These are phyloP conservation scores for Aspergillus cejpii DNA, from an alignment of 2,329 filamentous ascomycete genomes.

Conservation along the genomic window DNA sequence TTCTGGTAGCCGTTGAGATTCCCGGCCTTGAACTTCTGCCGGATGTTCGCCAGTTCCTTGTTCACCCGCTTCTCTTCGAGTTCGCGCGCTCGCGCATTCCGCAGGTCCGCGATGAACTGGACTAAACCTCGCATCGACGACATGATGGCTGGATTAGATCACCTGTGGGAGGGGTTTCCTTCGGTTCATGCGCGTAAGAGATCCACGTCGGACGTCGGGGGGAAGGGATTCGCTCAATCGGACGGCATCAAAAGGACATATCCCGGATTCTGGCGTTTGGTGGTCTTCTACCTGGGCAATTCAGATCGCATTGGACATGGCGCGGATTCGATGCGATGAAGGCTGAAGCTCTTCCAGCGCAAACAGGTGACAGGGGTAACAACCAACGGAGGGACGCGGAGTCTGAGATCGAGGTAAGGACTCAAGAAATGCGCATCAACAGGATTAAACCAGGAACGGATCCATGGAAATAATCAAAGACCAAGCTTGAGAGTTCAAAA, in stretches of 20 bases:
- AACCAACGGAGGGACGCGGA: neutral
- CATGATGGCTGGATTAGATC: constrained; percentile 23
- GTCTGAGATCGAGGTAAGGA: neutral
- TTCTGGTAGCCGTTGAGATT: constrained; percentile 94
- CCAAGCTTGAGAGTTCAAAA: neutral
- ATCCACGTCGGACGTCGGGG: constrained; percentile 15
- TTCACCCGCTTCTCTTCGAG: constrained; percentile 99
- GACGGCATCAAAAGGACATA: constrained; percentile 28
- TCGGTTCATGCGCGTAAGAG: constrained; percentile 2
- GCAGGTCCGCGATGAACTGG: constrained; percentile 94
- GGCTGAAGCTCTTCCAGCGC: constrained; percentile 1
- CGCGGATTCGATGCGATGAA: constrained; percentile 8
- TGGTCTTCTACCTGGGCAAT: neutral
- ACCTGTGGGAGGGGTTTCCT: neutral
- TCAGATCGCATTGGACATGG: constrained; percentile 24
- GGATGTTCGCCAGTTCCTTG: constrained; percentile 97
- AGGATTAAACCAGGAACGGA: neutral
- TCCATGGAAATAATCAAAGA: constrained; percentile 1
- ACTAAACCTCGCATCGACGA: constrained; percentile 65
- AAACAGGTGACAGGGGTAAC: constrained; percentile 5
- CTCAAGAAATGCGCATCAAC: neutral
- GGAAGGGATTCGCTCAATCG: constrained; percentile 20
- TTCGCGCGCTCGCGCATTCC: constrained; percentile 90
- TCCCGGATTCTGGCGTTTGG: constrained; percentile 14
- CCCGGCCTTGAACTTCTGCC: constrained; percentile 96